These are phyloP conservation scores for Leccinum ponderosum DNA, from an alignment of 1,284 basidiomycete genomes.

Conservation along the genomic window DNA sequence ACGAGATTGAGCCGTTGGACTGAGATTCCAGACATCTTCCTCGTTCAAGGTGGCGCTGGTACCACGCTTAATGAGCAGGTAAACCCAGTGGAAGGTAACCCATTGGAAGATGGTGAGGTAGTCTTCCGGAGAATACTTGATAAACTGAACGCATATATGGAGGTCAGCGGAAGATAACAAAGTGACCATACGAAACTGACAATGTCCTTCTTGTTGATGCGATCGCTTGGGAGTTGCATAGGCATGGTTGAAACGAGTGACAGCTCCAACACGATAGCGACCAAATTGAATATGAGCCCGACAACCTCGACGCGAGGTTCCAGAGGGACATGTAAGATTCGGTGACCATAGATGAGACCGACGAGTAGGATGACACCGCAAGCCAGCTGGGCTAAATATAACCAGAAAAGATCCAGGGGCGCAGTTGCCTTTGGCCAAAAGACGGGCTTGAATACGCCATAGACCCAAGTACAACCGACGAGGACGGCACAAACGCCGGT, in stretches of 20 bases:
- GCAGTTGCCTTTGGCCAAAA: slow-evolving; percentile 41
- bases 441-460: slow-evolving; percentile 44
- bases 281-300: slow-evolving; percentile 38
- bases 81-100: slow-evolving; percentile 70
- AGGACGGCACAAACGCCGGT: slow-evolving; percentile 33
- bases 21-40: slow-evolving; percentile 59
- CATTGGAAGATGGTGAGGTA: slow-evolving; percentile 65
- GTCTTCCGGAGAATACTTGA: slow-evolving; percentile 58
- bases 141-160: slow-evolving; percentile 33
- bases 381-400: slow-evolving; percentile 41
- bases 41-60: slow-evolving; percentile 52
- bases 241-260: slow-evolving; percentile 42
- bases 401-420: slow-evolving; percentile 45
- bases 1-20: slow-evolving; percentile 52
- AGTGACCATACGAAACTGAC: slow-evolving; percentile 29
- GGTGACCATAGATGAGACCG: slow-evolving; percentile 40
- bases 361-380: slow-evolving; percentile 38
- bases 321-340: slow-evolving; percentile 32
- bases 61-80: slow-evolving; percentile 54
- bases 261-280: slow-evolving; percentile 38
- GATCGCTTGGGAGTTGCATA: slow-evolving; percentile 42
- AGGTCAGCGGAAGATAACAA: background rate
- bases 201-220: slow-evolving; percentile 39
- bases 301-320: slow-evolving; percentile 29
- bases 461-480: slow-evolving; percentile 47